Evolutionary conservation across 1,139 yeast genomes (phyloP).

Genomic region (Kluyveromyces sp.): DNA sequence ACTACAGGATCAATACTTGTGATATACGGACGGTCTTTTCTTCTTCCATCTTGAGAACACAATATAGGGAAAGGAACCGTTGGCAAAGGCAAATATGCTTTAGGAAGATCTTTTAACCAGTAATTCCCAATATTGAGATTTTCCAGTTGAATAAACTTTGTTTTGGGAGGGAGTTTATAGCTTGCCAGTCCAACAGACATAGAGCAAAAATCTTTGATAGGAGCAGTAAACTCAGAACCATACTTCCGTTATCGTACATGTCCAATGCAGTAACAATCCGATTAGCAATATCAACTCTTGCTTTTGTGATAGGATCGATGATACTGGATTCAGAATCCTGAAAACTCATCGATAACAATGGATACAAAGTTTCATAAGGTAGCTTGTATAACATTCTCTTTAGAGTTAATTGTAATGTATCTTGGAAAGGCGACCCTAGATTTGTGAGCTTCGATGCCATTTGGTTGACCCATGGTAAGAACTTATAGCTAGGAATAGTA

Average conservation of each 20-base stretch:
- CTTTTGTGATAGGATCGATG: conserved; percentile 33
- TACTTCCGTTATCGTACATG: conserved; percentile 18
- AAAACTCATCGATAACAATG: conserved; percentile 49
- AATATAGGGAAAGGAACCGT: conserved; percentile 44
- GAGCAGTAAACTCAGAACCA: conserved; percentile 28
- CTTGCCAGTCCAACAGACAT: conserved; percentile 47
- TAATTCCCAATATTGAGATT: conserved; percentile 39
- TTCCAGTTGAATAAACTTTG: conserved; percentile 32
- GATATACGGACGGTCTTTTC: conserved; percentile 41
- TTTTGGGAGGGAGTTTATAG: conserved; percentile 34
- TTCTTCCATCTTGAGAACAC: conserved; percentile 32
- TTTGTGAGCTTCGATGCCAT: conserved; percentile 61
- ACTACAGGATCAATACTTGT: conserved; percentile 39
- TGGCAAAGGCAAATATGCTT: conserved; percentile 55
- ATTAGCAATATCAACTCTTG: conserved; percentile 47
- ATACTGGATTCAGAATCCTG: conserved; percentile 34
- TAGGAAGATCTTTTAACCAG: conserved; percentile 49
- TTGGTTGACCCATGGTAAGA: conserved; percentile 80
- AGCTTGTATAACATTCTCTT: conserved; percentile 47
- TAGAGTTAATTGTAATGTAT: conserved; percentile 43
- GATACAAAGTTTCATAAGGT: conserved; percentile 73
- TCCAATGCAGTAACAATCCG: conserved; percentile 36
- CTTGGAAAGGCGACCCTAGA: conserved; percentile 48
- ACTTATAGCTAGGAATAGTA: conserved; percentile 48
- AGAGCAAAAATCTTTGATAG: conserved; percentile 44